Evolutionary conservation across 148 eudicot species (phyloP), one percentile per base, ranked within the genome.

Genomic region (Silene conica): DNA sequence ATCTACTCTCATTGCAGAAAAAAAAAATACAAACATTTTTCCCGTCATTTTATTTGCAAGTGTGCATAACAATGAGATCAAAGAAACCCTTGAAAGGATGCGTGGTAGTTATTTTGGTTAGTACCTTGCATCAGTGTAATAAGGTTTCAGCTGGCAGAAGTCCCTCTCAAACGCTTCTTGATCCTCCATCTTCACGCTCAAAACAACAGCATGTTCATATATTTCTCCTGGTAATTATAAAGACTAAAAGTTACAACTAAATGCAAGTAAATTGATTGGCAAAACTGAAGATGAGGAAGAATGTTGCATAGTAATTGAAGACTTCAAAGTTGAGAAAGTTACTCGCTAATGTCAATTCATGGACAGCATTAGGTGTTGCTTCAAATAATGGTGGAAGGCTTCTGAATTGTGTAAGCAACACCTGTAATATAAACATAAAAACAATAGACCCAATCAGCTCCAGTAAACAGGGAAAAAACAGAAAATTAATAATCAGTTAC

Each of bases 101-200:
- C 3, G 3, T 48, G 3, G 8, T 54, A 61, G 26, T 45, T 5
- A 26, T 15, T 18, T 34, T 11, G n/a, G 3, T 25, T 41, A 3
- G 63, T 87, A 94, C 98, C 86, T 73, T 31, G 90, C 88, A 87
- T 94, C 98, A 1, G 98, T 94, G 74, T 94, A 94, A 80, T 94
- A 94, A 61, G 98, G 96, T 78, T 94, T 94, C 80, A 94, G 84
- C 83, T 94, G 98, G 85, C 87, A 88, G 80, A 88, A 92, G 73
- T 95, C 93, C 79, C 98, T 90, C 80, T 95, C 98, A 78, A 95
- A 95, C 26, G 96, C 92, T 72, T 92, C 97, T 74, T 89, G 93
- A 76, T 95, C 98, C 82, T 95, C 97, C 81, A 82, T 87, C 82
- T 95, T 92, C 80, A 95, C 98, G 75, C 96, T 90, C 74, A 95